Base-by-base conservation (phyloP, 2,329 filamentous ascomycete genomes). In the Trichoderma sp. region DNA sequence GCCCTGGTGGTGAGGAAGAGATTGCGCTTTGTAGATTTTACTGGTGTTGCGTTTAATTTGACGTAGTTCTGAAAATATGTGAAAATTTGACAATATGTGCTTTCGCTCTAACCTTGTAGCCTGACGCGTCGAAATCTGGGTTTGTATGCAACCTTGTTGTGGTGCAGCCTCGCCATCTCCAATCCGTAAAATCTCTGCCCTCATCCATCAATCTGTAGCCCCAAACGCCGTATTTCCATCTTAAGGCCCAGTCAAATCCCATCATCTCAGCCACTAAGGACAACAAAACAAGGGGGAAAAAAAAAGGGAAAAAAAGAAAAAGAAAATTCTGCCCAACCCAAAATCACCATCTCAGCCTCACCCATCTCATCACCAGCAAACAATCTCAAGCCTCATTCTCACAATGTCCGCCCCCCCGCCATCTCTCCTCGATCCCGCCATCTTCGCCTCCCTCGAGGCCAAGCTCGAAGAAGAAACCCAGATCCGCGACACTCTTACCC, bases 391-490 rank as follows among this genome's bases (percentile, higher is more conserved):
- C 12, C 9, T 39, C 29, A 39, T 5, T n/a, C 5, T 25, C 19
- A 45, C 6, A 35, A 29, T 79, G 78, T 72, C 77, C 29, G 68
- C 65, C 39, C 68, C 56, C n/a, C 64, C 64, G 39, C 75, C 76
- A 9, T 73, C 73, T 57, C 79, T 82, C 34, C 78, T 95, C 75
- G 90, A 96, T 78, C 90, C 92, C 69, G 85, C 87, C 72, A 92
- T 98, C 78, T 97, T 98, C 80, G 88, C 93, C 76, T 87, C 91
- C 73, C 89, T 99, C 70, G 94, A 97, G 80, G 83, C 86, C 68
- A 94, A 94, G 79, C 92, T 97, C 74, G 95, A 98, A 73, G 90
- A 96, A 78, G 95, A 98, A 77, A 86, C 88, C 9, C 84, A 86
- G 65, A 89, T 97, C 65, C 89, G 92, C 75, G 94, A 98, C 82